Conservation (phyloP, 2,329 filamentous ascomycete species). For the Aspergillus arachidicola region DNA sequence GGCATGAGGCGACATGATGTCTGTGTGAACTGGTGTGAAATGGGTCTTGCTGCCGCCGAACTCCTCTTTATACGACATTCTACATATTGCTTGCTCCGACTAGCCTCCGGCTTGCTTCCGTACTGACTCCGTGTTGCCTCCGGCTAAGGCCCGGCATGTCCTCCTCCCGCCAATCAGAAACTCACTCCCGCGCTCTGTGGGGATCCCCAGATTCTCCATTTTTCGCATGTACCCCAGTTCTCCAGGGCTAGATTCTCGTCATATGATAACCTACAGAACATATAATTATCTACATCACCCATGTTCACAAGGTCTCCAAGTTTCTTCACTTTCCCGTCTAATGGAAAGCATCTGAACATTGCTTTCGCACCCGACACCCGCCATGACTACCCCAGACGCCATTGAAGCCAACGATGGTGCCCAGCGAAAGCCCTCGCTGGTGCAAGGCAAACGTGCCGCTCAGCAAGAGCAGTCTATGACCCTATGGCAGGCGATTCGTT, state of each 20-base stretch:
- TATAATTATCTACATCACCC: background rate
- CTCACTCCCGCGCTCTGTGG: background rate
- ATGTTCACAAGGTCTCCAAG: background rate
- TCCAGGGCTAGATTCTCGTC: background rate
- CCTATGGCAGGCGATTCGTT: conserved; percentile 31
- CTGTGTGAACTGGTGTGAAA: background rate
- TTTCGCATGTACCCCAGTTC: background rate
- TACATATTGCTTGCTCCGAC: conserved; percentile 4
- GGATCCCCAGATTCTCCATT: conserved; percentile 5
- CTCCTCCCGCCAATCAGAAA: background rate
- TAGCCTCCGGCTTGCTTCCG: conserved; percentile 12
- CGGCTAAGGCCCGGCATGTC: background rate
- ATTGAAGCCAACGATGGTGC: conserved; percentile 6
- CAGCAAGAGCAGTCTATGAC: conserved; percentile 40
- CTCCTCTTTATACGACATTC: background rate
- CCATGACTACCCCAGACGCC: conserved; percentile 1
- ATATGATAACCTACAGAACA: background rate
- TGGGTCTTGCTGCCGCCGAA: background rate
- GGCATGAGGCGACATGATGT: conserved; percentile 22
- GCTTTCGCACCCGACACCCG: background rate
- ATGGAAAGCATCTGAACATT: background rate
- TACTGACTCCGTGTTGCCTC: background rate
- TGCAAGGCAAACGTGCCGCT: conserved; percentile 31
- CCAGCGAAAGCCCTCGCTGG: conserved; percentile 12
- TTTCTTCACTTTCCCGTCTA: background rate